Conservation (phyloP, 2,329 filamentous ascomycete genomes). For the Stagonosporopsis tanaceti region DNA sequence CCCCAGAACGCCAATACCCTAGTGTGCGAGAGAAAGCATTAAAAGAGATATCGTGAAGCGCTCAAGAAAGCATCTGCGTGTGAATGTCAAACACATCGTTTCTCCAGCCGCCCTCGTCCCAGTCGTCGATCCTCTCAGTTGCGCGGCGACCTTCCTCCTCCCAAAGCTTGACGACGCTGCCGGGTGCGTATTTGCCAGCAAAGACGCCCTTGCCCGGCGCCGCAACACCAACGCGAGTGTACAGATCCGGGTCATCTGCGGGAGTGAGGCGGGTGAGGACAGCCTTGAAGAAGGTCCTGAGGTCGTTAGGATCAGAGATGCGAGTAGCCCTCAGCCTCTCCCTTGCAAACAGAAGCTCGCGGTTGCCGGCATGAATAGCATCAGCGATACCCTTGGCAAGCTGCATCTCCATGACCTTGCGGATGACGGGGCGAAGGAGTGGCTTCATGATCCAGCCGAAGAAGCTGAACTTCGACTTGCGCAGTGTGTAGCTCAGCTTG, state of each 20-base stretch:
- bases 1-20: conserved; percentile 1
- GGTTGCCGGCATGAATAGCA: conserved; percentile 75
- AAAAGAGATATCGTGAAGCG: not conserved
- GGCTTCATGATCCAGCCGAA: conserved; percentile 86
- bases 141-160: conserved; percentile 77
- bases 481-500: conserved; percentile 81
- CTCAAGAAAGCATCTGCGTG: conserved; percentile 40
- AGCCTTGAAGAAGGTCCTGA: conserved; percentile 83
- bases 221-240: conserved; percentile 75
- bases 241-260: conserved; percentile 76
- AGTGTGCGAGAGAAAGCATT: not conserved
- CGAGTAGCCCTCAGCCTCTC: conserved; percentile 86
- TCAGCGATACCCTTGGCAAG: conserved; percentile 76
- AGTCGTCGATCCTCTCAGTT: conserved; percentile 77
- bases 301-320: conserved; percentile 79
- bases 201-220: conserved; percentile 72
- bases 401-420: conserved; percentile 79
- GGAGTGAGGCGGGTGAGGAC: conserved; percentile 79
- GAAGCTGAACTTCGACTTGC: conserved; percentile 77
- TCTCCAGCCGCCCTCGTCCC: conserved; percentile 76
- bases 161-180: conserved; percentile 90
- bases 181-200: conserved; percentile 84
- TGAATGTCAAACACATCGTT: conserved; percentile 79
- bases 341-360: conserved; percentile 84
- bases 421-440: conserved; percentile 79